These are phyloP conservation scores for Chondrus crispus DNA, from an alignment of 23 red algal species.

Conservation along the genomic window DNA sequence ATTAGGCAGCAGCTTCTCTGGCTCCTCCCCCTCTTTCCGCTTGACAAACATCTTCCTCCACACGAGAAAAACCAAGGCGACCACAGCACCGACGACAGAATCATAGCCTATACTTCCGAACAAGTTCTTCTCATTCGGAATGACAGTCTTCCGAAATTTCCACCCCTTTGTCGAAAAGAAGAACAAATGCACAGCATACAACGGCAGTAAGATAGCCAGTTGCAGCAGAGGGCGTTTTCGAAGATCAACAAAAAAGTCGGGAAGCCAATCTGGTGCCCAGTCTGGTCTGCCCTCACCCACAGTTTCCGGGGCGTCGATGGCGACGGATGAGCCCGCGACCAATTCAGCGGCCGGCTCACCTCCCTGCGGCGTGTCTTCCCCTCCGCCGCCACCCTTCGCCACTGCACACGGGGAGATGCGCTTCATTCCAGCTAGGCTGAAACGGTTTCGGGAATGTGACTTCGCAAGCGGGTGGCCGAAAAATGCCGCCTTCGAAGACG, in stretches of 20 bases:
- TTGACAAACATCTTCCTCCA: constrained; percentile 45
- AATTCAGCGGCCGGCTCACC: too few relatives aligned
- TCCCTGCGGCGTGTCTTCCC: not conserved
- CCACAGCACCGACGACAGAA: constrained; percentile 63
- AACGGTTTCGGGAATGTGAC: too few relatives aligned
- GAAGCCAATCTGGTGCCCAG: constrained; percentile 75
- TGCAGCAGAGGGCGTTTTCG: constrained; percentile 72
- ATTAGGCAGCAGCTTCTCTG: constrained; percentile 44
- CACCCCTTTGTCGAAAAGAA: constrained; percentile 80
- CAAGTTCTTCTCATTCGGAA: constrained; percentile 65
- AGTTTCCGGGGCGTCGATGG: not conserved
- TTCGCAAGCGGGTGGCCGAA: too few relatives aligned
- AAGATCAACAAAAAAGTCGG: constrained; percentile 47
- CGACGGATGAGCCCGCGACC: not conserved
- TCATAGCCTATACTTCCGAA: constrained; percentile 72
- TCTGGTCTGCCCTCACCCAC: not conserved
- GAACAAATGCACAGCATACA: constrained; percentile 85
- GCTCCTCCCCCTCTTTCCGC: not conserved
- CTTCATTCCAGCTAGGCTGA: too few relatives aligned
- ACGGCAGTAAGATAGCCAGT: constrained; percentile 59
- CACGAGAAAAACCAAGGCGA: constrained; percentile 33
- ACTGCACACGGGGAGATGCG: too few relatives aligned
- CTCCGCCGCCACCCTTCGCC: not conserved
- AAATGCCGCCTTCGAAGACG: too few relatives aligned
- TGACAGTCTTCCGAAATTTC: constrained; percentile 65